Percentiles rank a stretch among this genome's conserved stretches.
phyloP scores from a whole-genome alignment of 208 protist genomes.

The Borovskyia barvae region DNA sequence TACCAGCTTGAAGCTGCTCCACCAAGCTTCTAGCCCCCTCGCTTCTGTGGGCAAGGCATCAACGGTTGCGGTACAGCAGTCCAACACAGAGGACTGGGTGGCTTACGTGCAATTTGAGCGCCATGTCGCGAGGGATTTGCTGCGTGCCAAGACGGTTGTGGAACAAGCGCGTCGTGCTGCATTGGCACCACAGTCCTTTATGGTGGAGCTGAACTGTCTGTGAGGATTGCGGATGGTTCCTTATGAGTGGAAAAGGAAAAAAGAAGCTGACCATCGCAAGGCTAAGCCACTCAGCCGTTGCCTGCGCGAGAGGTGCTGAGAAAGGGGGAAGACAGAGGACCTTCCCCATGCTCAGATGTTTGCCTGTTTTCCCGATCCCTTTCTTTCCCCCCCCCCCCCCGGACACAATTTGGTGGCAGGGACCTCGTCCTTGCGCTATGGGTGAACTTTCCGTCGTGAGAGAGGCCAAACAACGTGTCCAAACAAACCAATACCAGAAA shows the following conservation, averaged over 20 bases:
- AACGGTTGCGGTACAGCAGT: slow-evolving; percentile 13
- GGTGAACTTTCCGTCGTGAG: too few species aligned
- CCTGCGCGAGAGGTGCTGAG: too few species aligned
- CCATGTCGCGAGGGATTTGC: slow-evolving; percentile 63
- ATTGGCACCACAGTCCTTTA: slow-evolving; percentile 58
- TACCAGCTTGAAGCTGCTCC: slow-evolving; percentile 5
- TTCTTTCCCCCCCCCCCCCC: too few species aligned
- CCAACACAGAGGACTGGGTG: slow-evolving; percentile 68
- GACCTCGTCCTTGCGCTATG: too few species aligned
- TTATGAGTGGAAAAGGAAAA: background rate
- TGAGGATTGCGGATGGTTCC: too few species aligned
- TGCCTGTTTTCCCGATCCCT: too few species aligned
- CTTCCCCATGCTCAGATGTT: too few species aligned
- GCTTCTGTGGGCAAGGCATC: slow-evolving; percentile 15
- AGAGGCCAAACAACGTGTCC: too few species aligned
- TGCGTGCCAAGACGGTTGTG: slow-evolving; percentile 39
- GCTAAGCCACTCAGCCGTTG: too few species aligned
- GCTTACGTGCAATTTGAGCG: slow-evolving; percentile 70
- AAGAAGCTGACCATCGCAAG: background rate
- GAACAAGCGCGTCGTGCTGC: slow-evolving; percentile 47
- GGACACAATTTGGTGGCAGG: too few species aligned
- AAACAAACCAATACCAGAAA: too few species aligned
- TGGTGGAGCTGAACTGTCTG: slow-evolving; percentile 47
- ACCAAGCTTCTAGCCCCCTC: background rate
- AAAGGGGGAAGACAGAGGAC: too few species aligned